Conservation (phyloP, 169 alveolate genomes). For the Plasmodium sp. region DNA sequence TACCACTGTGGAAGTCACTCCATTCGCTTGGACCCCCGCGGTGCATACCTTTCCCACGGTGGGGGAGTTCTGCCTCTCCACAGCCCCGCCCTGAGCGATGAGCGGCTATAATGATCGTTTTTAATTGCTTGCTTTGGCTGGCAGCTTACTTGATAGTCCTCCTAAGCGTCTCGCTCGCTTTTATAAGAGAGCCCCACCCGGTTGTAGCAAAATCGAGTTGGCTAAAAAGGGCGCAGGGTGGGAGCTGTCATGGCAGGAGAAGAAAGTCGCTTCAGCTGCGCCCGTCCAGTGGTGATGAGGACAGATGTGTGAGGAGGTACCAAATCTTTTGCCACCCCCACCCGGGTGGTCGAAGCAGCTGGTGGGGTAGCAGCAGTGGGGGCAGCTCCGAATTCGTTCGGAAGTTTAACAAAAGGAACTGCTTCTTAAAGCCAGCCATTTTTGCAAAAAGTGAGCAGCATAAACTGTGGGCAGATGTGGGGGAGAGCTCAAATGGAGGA, state of each 20-base stretch:
- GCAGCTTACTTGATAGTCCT: not conserved
- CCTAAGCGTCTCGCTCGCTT: not conserved
- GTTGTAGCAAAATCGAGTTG: not conserved
- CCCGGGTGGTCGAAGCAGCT: not conserved
- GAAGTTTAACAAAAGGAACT: conserved; percentile 28
- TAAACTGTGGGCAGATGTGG: not conserved
- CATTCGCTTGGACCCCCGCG: not conserved
- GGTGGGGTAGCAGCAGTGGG: too few species aligned
- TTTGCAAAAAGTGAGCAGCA: not conserved
- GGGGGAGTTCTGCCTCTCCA: not conserved
- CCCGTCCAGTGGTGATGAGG: not conserved
- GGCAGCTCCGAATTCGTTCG: not conserved
- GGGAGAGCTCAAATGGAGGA: not conserved
- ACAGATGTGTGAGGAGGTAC: not conserved
- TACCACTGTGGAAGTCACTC: not conserved
- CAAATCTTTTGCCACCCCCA: not conserved
- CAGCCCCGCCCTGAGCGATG: not conserved
- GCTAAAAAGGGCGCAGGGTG: not conserved
- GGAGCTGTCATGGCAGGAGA: not conserved
- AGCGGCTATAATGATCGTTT: not conserved
- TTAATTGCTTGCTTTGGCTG: not conserved
- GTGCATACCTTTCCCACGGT: not conserved
- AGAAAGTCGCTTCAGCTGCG: not conserved
- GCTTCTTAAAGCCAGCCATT: conserved; percentile 7
- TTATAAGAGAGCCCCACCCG: not conserved